phyloP scores from a whole-genome alignment of 2,329 filamentous ascomycete genomes.

The Calonectria leucothoes region DNA sequence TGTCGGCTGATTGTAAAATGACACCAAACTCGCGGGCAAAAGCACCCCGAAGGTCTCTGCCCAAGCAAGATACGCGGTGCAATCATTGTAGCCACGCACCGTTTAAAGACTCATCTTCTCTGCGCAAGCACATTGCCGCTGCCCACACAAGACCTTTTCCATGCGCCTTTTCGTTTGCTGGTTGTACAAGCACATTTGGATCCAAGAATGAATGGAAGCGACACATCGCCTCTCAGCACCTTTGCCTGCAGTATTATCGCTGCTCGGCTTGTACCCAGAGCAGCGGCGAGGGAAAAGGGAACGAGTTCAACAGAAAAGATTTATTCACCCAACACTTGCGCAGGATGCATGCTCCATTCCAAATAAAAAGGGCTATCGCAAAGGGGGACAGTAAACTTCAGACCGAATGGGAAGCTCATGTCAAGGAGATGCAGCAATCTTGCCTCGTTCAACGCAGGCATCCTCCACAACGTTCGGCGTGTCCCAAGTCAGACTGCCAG shows the following conservation, averaged over 20 bases:
- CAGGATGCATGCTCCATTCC: conserved; percentile 87
- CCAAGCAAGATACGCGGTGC: conserved; percentile 72
- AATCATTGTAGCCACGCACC: conserved; percentile 71
- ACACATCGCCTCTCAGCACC: conserved; percentile 90
- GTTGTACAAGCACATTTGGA: conserved; percentile 84
- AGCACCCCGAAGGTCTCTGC: conserved; percentile 58
- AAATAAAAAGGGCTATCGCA: conserved; percentile 67
- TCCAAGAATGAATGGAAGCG: conserved; percentile 99
- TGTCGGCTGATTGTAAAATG: conserved; percentile 38
- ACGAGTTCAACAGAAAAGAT: conserved; percentile 93
- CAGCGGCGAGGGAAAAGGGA: conserved; percentile 66
- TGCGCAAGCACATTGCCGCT: conserved; percentile 75
- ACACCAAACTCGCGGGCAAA: conserved; percentile 51
- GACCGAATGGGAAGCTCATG: conserved; percentile 72
- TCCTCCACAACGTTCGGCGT: conserved; percentile 78
- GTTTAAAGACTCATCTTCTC: conserved; percentile 74
- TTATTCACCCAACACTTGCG: conserved; percentile 94
- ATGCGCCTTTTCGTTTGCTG: conserved; percentile 87
- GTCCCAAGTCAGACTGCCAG: conserved; percentile 77
- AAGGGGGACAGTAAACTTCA: conserved; percentile 71
- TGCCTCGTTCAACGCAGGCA: conserved; percentile 78
- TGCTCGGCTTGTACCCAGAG: conserved; percentile 71
- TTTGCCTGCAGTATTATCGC: conserved; percentile 75
- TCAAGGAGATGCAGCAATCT: conserved; percentile 77
- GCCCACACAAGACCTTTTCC: conserved; percentile 81